phyloP scores from a whole-genome alignment of 495 filamentous ascomycete genomes.

The Chlorociboria aeruginascens region DNA sequence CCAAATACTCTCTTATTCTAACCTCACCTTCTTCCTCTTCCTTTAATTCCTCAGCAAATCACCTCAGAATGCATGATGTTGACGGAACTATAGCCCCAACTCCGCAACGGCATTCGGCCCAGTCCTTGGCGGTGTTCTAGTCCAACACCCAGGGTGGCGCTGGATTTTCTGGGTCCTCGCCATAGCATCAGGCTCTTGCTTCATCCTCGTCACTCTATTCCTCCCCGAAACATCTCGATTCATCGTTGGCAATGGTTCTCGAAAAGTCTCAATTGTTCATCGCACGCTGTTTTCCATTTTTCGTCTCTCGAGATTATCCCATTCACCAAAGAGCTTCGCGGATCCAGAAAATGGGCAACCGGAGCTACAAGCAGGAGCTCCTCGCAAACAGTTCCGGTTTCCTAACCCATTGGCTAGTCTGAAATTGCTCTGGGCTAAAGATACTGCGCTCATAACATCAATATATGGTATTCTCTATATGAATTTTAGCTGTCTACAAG shows the following conservation, averaged over 20 bases:
- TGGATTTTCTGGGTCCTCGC: slow-evolving; percentile 46
- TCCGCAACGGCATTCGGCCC: slow-evolving; percentile 22
- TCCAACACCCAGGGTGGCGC: slow-evolving; percentile 37
- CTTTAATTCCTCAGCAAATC: no score
- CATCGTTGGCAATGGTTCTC: slow-evolving; percentile 39
- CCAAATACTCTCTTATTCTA: no score
- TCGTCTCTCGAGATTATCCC: no score
- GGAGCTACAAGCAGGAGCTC: slow-evolving; percentile 2
- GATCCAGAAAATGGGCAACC: no score
- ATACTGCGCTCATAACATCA: slow-evolving; percentile 27
- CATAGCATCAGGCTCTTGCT: slow-evolving; percentile 17
- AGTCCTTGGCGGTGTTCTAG: slow-evolving; percentile 41
- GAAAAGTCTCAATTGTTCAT: slow-evolving; percentile 9
- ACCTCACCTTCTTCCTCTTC: no score
- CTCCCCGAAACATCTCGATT: slow-evolving; percentile 45
- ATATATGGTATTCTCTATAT: slow-evolving; percentile 39
- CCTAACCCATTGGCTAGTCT: slow-evolving; percentile 19
- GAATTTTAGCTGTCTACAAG: slow-evolving; percentile 45
- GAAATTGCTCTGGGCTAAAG: slow-evolving; percentile 4
- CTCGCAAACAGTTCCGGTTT: slow-evolving; percentile 15
- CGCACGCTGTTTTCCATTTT: background rate
- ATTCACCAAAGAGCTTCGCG: no score
- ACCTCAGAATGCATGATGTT: no score
- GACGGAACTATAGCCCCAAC: no score
- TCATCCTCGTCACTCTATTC: slow-evolving; percentile 28